Conservation (phyloP, 2,329 filamentous ascomycete species). For the Pestalotiopsis sp. region DNA sequence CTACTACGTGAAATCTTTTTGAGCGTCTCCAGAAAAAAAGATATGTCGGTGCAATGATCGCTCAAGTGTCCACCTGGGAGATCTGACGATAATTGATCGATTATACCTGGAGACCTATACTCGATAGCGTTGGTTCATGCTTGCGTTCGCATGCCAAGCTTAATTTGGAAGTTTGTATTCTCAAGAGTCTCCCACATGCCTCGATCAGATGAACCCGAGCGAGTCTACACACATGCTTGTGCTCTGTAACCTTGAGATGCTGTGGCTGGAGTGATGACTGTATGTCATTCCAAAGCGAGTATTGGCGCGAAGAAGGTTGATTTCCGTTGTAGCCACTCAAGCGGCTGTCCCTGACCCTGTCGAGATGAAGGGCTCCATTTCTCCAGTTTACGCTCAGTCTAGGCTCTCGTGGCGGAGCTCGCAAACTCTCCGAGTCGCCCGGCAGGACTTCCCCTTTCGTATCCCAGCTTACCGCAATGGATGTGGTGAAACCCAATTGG, state of each 20-base stretch:
- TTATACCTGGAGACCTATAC: neutral
- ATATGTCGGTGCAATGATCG: neutral
- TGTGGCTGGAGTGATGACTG: neutral
- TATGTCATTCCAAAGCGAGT: neutral
- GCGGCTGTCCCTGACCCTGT: neutral
- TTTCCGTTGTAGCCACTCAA: neutral
- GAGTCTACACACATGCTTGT: neutral
- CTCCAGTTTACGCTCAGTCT: constrained; percentile 11
- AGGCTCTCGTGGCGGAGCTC: neutral
- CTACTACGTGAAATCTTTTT: neutral
- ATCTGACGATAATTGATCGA: neutral
- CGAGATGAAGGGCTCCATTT: constrained; percentile 9
- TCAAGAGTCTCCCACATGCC: neutral
- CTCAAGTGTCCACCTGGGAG: neutral
- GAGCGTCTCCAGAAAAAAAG: neutral
- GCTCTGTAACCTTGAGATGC: neutral
- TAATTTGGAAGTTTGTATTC: neutral
- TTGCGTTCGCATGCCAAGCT: neutral
- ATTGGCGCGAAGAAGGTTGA: neutral
- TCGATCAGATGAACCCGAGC: neutral
- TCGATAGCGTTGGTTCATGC: neutral
- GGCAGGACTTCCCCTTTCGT: constrained; percentile 13
- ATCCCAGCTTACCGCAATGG: neutral
- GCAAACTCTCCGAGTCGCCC: constrained; percentile 1
- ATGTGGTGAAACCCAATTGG: constrained; percentile 1